These are phyloP conservation scores for Pseudoperonospora humuli DNA, from an alignment of 352 stramenopile genomes.

Conservation along the genomic window DNA sequence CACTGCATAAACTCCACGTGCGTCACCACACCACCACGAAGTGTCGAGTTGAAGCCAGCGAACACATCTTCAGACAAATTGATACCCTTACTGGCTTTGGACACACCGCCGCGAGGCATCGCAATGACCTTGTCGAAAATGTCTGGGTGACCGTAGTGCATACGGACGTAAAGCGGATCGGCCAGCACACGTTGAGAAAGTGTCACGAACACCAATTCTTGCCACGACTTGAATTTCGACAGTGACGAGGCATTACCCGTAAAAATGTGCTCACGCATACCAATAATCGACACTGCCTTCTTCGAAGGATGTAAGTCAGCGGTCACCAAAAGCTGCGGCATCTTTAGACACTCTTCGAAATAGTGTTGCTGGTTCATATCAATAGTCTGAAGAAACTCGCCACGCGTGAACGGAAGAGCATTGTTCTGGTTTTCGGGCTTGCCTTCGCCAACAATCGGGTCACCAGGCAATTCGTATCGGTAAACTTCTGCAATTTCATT, in stretches of 20 bases:
- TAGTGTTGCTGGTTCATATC: conserved; percentile 90
- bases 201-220: conserved; percentile 76
- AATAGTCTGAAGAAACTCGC: conserved; percentile 84
- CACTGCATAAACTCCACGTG: conserved; percentile 80
- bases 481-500: conserved; percentile 69
- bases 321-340: conserved; percentile 63
- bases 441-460: conserved; percentile 79
- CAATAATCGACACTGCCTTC: conserved; percentile 71
- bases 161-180: conserved; percentile 64
- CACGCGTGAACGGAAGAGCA: conserved; percentile 76
- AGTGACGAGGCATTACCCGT: conserved; percentile 70
- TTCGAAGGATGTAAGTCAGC: conserved; percentile 57
- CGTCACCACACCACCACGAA: conserved; percentile 58
- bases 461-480: conserved; percentile 65
- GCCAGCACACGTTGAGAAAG: conserved; percentile 68
- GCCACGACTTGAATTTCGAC: conserved; percentile 76
- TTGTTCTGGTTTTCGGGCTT: conserved; percentile 88
- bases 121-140: conserved; percentile 76
- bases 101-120: conserved; percentile 61
- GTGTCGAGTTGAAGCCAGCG: conserved; percentile 61
- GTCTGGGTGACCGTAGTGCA: conserved; percentile 81
- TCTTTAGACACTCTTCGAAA: conserved; percentile 85
- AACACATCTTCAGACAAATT: conserved; percentile 82
- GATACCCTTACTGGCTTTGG: conserved; percentile 72
- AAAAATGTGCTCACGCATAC: conserved; percentile 82